Base-by-base conservation (phyloP, 176 grass and related monocot genomes). In the Aechmea fasciata region DNA sequence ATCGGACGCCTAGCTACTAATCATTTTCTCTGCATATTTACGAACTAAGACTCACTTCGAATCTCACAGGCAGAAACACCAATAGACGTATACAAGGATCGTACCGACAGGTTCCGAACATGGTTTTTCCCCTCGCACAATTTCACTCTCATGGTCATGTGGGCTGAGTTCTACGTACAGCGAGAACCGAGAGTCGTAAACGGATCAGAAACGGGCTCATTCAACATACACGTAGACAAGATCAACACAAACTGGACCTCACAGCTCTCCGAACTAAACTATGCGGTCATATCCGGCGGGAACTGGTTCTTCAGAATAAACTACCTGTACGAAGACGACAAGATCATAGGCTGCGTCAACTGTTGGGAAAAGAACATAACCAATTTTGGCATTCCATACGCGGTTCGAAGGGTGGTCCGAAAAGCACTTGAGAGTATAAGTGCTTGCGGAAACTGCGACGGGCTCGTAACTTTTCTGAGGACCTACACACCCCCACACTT, bases 181-280 rank as follows among this genome's bases (percentile, higher is more conserved):
- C 78, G 54, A 2, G 49, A 3, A 2, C 83, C 63, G 11, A 75
- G 82, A 2, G 23, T 63, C 1, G 47, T 52, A 2, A 68, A 59
- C 22, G 88, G 88, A 5, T 77, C 86, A 28, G 69, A 51, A 11
- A 81, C 84, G 0, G 3, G 26, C 0, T 80, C 84, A 13, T 91
- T 80, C 51, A 76, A 91, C 75, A 79, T 91, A 71, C 88, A 91
- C 84, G 79, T 91, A 11, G 84, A 87, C 79, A 76, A 71, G 81
- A 75, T 84, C 15, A 70, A 20, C 81, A n/a, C 49, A 5, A 71
- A 71, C 1, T 91, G 88, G 88, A 73, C 84, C 0, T 28, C 52
- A 47, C 85, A 74, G 10, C 79, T 91, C 0, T 82, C 81, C 0
- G 79, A 22, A 3, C 71, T 87, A 0, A 71, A 91, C 84, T 87